phyloP scores from a whole-genome alignment of 345 rosid species.

The Populus deltoides region DNA sequence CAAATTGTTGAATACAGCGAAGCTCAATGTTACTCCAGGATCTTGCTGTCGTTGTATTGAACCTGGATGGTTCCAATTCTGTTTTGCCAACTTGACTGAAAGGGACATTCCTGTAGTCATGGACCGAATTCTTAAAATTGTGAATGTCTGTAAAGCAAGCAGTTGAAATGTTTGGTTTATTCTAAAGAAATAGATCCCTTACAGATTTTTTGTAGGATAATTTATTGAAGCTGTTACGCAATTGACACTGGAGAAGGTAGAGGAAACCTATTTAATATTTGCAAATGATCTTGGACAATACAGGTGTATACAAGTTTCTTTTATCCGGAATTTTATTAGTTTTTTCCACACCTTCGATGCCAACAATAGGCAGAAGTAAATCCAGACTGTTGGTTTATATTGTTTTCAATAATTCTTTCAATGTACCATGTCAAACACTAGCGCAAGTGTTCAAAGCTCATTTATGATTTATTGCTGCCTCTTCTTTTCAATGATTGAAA shows the following conservation, averaged over 20 bases:
- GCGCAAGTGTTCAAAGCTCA: not conserved
- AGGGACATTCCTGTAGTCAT: constrained; percentile 60
- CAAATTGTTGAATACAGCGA: constrained; percentile 62
- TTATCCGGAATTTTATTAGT: not conserved
- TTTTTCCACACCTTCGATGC: not conserved
- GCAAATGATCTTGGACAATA: not conserved
- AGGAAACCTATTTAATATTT: not conserved
- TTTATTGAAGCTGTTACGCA: not conserved
- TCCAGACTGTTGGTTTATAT: not conserved
- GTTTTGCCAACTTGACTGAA: constrained; percentile 63
- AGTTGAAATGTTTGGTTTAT: constrained; percentile 41
- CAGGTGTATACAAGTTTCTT: constrained; percentile 12
- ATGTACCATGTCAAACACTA: constrained; percentile 8
- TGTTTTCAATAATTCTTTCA: constrained; percentile 15
- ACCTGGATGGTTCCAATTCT: constrained; percentile 88
- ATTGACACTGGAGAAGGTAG: constrained; percentile 1
- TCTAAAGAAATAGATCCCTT: constrained; percentile 14
- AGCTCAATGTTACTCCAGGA: constrained; percentile 77
- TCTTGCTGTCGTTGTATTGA: constrained; percentile 89
- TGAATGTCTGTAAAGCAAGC: constrained; percentile 58
- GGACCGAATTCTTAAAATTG: constrained; percentile 56
- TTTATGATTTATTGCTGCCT: too few relatives aligned
- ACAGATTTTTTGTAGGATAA: constrained; percentile 13
- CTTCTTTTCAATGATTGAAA: too few relatives aligned
- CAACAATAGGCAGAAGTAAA: not conserved